phyloP scores from a whole-genome alignment of 176 grass and related monocot species.

The Areca catechu region DNA sequence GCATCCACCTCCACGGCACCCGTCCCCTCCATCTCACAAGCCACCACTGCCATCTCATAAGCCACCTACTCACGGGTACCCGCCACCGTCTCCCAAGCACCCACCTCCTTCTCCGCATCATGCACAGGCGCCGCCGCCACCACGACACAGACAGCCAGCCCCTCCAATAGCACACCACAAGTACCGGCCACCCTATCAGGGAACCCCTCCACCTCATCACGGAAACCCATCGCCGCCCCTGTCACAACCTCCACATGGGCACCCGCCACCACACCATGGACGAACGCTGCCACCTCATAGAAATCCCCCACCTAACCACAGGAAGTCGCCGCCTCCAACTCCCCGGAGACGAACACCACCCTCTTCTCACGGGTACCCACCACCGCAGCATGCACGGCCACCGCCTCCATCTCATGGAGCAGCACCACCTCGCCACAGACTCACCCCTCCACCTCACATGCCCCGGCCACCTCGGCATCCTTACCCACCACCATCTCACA shows the following conservation, averaged over 20 bases:
- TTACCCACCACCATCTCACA: background rate
- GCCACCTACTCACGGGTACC: background rate
- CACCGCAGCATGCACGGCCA: conserved; percentile 1
- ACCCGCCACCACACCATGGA: background rate
- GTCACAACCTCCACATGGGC: background rate
- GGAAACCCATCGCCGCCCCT: background rate
- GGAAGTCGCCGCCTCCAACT: background rate
- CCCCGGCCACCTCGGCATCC: background rate
- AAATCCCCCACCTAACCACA: background rate
- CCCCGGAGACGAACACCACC: background rate
- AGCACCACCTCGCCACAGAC: background rate
- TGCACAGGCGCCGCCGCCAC: background rate
- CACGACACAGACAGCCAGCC: background rate
- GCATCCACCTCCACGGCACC: too few species aligned
- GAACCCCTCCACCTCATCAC: background rate
- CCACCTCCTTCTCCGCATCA: conserved; percentile 1
- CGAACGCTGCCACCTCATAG: background rate
- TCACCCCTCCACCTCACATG: background rate
- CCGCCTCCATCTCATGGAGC: background rate
- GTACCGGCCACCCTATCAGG: background rate
- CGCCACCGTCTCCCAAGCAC: background rate
- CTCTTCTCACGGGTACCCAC: background rate
- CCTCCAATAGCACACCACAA: background rate
- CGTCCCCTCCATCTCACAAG: too few species aligned
- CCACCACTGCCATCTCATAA: too few species aligned